Evolutionary conservation across 768 basidiomycete species (phyloP).

Genomic region (Xerocomellus chrysenteron): DNA sequence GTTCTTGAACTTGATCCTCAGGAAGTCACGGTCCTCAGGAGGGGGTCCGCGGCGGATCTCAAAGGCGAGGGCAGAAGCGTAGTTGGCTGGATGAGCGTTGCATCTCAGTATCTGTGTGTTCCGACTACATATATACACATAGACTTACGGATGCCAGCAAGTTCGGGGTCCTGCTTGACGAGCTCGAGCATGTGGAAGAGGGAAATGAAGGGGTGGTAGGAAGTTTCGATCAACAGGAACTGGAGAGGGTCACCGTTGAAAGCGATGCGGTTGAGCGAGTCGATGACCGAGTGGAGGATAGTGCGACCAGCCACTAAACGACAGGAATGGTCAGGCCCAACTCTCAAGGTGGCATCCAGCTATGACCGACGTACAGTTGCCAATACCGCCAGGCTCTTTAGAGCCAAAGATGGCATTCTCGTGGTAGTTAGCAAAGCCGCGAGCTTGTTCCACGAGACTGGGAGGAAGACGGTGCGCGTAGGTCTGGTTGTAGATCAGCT

Average conservation of each 20-base stretch:
- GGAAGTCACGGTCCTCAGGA: constrained; percentile 75
- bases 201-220: constrained; percentile 90
- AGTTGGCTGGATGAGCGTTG: constrained; percentile 54
- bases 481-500: constrained; percentile 79
- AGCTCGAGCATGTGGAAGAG: constrained; percentile 79
- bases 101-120: constrained; percentile 10
- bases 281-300: constrained; percentile 67
- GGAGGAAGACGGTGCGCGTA: constrained; percentile 80
- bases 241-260: constrained; percentile 79
- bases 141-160: constrained; percentile 63
- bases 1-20: constrained; percentile 85
- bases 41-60: constrained; percentile 76
- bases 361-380: constrained; percentile 63
- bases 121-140: not conserved
- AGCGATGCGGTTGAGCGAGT: constrained; percentile 72
- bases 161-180: constrained; percentile 52
- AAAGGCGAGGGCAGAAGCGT: constrained; percentile 69
- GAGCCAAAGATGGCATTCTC: constrained; percentile 75
- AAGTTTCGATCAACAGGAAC: constrained; percentile 73
- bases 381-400: constrained; percentile 59
- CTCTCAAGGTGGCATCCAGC: not conserved
- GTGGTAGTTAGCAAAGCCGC: constrained; percentile 75
- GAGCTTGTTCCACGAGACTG: constrained; percentile 72
- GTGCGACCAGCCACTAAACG: constrained; percentile 77
- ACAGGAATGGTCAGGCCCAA: constrained; percentile 9